Percentiles rank a stretch among this genome's conserved stretches.
phyloP scores from a whole-genome alignment of 306 rosid genomes.

The peach (Prunus persica) region Prunus_persica_NCBIv2 NC_034012.1:2734001-2734500 shows the following conservation, averaged over 20 bases:
- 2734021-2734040: conserved; percentile 79
- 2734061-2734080: conserved; percentile 51
- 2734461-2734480: conserved; percentile 13
- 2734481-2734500: background rate
- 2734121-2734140: conserved; percentile 35
- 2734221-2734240: conserved; percentile 29
- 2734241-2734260: conserved; percentile 29
- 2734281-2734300: conserved; percentile 20
- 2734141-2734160: conserved; percentile 49
- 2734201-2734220: conserved; percentile 32
- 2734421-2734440: conserved; percentile 16
- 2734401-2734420: conserved; percentile 26
- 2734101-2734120: conserved; percentile 45
- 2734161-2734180: conserved; percentile 68
- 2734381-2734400: conserved; percentile 44
- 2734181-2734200: conserved; percentile 49
- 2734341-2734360: conserved; percentile 24
- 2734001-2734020: conserved; percentile 97
- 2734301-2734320: conserved; percentile 24
- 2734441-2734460: conserved; percentile 24
- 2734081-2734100: conserved; percentile 41
- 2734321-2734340: conserved; percentile 27
- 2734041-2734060: conserved; percentile 52
- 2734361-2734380: conserved; percentile 8
- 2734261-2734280: conserved; percentile 23